Evolutionary conservation across 371 early-diverging fungal genomes (phyloP).

Genomic region (Actinomucor elegans): DNA sequence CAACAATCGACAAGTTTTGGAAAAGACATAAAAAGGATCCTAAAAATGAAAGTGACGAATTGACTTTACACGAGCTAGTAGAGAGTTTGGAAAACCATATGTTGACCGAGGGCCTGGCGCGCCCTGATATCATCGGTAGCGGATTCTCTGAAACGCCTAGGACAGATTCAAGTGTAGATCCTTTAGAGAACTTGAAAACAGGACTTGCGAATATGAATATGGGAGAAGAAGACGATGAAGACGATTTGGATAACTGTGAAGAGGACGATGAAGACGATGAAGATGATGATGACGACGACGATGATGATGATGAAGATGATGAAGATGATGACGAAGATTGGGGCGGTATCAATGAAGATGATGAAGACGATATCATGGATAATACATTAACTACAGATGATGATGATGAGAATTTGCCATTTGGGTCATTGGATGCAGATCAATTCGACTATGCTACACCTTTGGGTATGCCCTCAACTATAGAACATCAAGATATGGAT

Average conservation of each 20-base stretch:
- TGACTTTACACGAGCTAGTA: slow-evolving; percentile 58
- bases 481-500: background rate
- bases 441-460: background rate
- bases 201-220: background rate
- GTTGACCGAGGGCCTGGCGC: background rate
- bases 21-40: slow-evolving; percentile 48
- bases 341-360: background rate
- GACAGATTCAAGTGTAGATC: background rate
- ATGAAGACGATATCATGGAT: background rate
- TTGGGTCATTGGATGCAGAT: background rate
- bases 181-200: background rate
- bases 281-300: background rate
- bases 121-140: no score
- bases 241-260: background rate
- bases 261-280: slow-evolving; percentile 2
- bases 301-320: background rate
- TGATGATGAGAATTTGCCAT: slow-evolving; percentile 1
- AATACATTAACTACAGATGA: slow-evolving; percentile 2
- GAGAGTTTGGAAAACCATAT: slow-evolving; percentile 52
- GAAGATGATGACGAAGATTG: background rate
- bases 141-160: no score
- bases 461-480: background rate
- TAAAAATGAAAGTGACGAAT: slow-evolving; percentile 40
- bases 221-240: background rate
- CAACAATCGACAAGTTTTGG: slow-evolving; percentile 62